phyloP scores from a whole-genome alignment of 2,329 filamentous ascomycete species.

The Aureobasidium melanogenum region DNA sequence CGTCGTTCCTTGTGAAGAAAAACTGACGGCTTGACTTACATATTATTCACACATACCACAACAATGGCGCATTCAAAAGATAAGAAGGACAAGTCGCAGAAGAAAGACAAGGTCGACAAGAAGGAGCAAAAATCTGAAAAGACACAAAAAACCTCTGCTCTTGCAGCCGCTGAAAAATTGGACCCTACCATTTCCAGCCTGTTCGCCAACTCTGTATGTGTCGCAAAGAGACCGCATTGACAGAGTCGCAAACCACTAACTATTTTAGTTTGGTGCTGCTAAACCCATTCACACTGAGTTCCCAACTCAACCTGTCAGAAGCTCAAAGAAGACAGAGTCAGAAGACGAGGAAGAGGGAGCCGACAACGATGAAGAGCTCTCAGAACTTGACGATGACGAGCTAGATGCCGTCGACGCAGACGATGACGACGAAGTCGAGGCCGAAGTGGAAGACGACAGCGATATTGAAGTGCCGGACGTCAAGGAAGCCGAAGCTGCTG shows the following conservation, averaged over 20 bases:
- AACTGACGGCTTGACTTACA: not conserved
- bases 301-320: slow-evolving; percentile 11
- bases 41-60: not conserved
- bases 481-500: slow-evolving; percentile 19
- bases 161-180: slow-evolving; percentile 16
- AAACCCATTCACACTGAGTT: not conserved
- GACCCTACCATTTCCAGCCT: slow-evolving; percentile 39
- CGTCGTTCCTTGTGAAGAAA: not conserved
- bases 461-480: slow-evolving; percentile 19
- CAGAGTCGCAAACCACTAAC: not conserved
- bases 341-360: slow-evolving; percentile 25
- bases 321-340: not conserved
- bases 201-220: slow-evolving; percentile 32
- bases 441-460: slow-evolving; percentile 19
- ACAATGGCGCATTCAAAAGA: slow-evolving; percentile 3
- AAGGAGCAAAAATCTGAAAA: not conserved
- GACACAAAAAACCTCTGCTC: not conserved
- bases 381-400: slow-evolving; percentile 23
- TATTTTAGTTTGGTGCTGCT: not conserved
- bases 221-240: not conserved
- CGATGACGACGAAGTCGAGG: slow-evolving; percentile 26
- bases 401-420: slow-evolving; percentile 21
- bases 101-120: slow-evolving; percentile 6
- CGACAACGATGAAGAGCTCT: slow-evolving; percentile 18
- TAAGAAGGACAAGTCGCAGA: slow-evolving; percentile 7